Evolutionary conservation across 164 flowering plant species (phyloP).

Genomic region (Magnolia kwangsiensis): DNA sequence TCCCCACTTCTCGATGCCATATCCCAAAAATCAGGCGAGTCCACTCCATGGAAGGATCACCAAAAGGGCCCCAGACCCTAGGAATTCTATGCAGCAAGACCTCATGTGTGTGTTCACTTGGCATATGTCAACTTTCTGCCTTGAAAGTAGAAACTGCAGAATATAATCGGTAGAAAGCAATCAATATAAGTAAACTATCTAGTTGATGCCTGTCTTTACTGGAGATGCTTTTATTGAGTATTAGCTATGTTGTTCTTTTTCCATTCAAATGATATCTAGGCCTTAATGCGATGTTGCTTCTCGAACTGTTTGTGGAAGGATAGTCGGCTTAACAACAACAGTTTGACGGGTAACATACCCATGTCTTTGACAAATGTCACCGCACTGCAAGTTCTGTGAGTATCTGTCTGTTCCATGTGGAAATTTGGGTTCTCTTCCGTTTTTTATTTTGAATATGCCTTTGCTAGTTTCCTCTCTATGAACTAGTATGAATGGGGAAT

Average conservation of each 20-base stretch:
- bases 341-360: constrained; percentile 53
- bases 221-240: not conserved
- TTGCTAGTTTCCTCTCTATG: not conserved
- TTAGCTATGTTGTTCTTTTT: too few relatives aligned
- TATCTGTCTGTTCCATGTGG: constrained; percentile 7
- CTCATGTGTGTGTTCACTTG: too few relatives aligned
- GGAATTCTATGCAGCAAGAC: too few relatives aligned
- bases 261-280: not conserved
- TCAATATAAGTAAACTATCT: not conserved
- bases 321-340: constrained; percentile 75
- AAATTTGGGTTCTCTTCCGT: not conserved
- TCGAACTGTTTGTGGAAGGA: constrained; percentile 34
- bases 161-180: too few relatives aligned
- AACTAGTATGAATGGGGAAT: not conserved
- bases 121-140: too few relatives aligned
- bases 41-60: too few relatives aligned
- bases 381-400: constrained; percentile 51
- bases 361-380: constrained; percentile 47
- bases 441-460: not conserved
- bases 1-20: too few relatives aligned
- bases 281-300: constrained; percentile 2
- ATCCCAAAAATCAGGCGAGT: too few relatives aligned
- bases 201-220: not conserved
- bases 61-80: too few relatives aligned
- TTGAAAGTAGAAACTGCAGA: too few relatives aligned